phyloP scores from a whole-genome alignment of 345 rosid genomes.

The Zanthoxylum bungeanum region DNA sequence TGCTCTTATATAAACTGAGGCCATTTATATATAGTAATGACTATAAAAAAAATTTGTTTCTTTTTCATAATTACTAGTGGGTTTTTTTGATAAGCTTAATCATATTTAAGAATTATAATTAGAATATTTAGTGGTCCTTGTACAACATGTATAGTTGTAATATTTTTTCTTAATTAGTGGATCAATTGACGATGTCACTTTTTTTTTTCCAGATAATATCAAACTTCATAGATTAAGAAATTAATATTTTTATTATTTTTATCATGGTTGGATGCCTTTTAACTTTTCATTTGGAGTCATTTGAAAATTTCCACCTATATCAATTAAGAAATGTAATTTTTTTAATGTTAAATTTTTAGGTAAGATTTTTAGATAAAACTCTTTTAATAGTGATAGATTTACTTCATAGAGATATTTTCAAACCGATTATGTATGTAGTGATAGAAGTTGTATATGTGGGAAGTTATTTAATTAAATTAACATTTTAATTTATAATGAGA shows the following conservation, averaged over 20 bases:
- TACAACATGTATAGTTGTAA: too few relatives aligned
- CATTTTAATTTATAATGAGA: too few relatives aligned
- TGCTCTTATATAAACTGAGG: too few relatives aligned
- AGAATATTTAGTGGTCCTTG: background rate
- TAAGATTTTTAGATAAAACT: background rate
- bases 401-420: too few relatives aligned
- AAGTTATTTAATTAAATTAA: too few relatives aligned
- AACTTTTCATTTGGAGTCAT: background rate
- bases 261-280: background rate
- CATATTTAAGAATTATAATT: background rate
- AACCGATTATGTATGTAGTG: too few relatives aligned
- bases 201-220: background rate
- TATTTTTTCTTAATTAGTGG: background rate
- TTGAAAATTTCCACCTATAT: background rate
- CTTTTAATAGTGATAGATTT: too few relatives aligned
- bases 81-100: background rate
- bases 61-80: background rate
- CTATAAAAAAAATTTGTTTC: too few relatives aligned
- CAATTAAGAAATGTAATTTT: too few relatives aligned
- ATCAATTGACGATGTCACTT: background rate
- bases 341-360: too few relatives aligned
- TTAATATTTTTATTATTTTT: background rate
- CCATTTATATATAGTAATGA: too few relatives aligned
- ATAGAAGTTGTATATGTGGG: too few relatives aligned
- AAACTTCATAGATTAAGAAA: background rate